Evolutionary conservation across 179 eudicot species (phyloP).

Genomic region (Carnegiea gigantea): DNA sequence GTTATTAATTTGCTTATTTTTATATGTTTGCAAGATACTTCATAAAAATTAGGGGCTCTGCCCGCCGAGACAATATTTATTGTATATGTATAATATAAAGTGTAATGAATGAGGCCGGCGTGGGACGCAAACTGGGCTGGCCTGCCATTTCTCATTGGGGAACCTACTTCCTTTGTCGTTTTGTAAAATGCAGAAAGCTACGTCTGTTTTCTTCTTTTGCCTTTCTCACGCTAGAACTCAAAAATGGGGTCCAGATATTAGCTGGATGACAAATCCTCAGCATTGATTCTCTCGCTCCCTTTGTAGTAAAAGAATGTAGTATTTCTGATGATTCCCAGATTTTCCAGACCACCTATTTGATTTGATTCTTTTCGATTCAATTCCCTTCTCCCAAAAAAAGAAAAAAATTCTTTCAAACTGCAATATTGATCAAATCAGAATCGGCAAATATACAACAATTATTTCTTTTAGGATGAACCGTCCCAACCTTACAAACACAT

Average conservation of each 20-base stretch:
- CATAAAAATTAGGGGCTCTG: no score
- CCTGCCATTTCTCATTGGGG: not conserved
- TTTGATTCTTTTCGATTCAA: no score
- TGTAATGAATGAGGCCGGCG: not conserved
- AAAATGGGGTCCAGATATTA: not conserved
- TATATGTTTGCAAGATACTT: no score
- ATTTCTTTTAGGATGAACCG: no score
- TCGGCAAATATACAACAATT: no score
- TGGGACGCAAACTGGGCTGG: not conserved
- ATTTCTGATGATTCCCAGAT: not conserved
- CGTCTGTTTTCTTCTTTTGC: not conserved
- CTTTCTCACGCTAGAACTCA: not conserved
- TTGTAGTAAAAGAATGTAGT: not conserved
- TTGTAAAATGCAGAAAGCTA: not conserved
- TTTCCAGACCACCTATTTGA: not conserved
- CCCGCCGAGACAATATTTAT: no score
- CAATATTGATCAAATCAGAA: no score
- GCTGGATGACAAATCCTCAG: not conserved
- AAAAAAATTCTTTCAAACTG: no score
- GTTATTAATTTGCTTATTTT: no score
- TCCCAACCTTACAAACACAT: no score
- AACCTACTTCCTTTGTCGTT: not conserved
- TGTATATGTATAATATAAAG: no score
- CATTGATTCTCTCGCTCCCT: not conserved
- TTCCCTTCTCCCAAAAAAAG: no score